A percentile compares a stretch with the other conserved stretches of the same genome.
Conservation (phyloP, 768 basidiomycete species). For the Lentinula sp. region DNA sequence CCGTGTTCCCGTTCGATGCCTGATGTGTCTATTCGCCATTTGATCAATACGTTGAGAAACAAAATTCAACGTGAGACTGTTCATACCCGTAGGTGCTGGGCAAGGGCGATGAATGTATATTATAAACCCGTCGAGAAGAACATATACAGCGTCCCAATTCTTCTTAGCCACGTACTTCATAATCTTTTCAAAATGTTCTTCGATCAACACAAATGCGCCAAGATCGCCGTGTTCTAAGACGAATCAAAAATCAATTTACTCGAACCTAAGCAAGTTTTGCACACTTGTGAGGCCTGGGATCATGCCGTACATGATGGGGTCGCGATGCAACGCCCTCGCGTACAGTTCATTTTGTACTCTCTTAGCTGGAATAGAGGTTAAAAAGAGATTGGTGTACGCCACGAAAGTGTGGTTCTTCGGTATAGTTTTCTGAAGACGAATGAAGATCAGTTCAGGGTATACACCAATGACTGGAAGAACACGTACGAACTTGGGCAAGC, state of each 20-base stretch:
- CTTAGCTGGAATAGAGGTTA: neutral
- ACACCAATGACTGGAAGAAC: neutral
- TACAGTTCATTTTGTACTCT: neutral
- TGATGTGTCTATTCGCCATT: neutral
- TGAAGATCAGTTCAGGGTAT: neutral
- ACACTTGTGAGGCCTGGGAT: neutral
- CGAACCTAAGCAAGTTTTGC: neutral
- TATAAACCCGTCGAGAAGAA: neutral
- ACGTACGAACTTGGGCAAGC: neutral
- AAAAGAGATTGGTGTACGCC: neutral
- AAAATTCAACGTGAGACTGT: neutral
- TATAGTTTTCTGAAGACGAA: neutral
- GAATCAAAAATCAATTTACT: neutral
- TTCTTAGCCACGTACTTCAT: neutral
- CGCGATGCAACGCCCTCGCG: neutral
- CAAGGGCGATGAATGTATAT: neutral
- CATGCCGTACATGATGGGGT: neutral
- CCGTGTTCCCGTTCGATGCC: neutral
- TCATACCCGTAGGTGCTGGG: neutral
- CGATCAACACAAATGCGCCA: neutral
- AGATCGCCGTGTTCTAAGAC: neutral
- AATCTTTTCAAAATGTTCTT: neutral
- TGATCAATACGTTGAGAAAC: neutral
- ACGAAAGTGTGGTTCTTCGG: neutral
- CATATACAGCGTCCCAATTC: neutral